phyloP scores from a whole-genome alignment of 164 flowering plant genomes.

The Macadamia integrifolia region DNA sequence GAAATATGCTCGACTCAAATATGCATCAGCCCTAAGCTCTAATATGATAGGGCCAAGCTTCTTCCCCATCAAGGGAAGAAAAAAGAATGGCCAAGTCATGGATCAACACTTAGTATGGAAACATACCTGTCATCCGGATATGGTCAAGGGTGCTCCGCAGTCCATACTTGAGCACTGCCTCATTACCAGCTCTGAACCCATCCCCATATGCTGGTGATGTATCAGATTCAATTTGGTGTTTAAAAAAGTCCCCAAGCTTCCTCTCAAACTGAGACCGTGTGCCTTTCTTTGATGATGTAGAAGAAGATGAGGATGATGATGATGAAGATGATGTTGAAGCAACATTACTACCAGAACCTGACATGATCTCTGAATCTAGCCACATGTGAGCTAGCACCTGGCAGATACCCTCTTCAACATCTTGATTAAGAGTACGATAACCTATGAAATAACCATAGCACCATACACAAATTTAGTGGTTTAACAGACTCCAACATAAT shows the following conservation, averaged over 20 bases:
- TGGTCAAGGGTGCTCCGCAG: constrained; percentile 68
- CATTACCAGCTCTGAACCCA: constrained; percentile 51
- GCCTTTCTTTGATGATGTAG: constrained; percentile 41
- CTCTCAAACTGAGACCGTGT: constrained; percentile 50
- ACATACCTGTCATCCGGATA: constrained; percentile 66
- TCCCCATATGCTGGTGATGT: constrained; percentile 60
- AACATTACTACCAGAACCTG: constrained; percentile 30
- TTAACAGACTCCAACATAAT: neutral
- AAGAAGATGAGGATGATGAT: constrained; percentile 27
- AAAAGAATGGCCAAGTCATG: neutral
- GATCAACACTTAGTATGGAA: constrained; percentile 35
- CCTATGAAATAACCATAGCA: constrained; percentile 36
- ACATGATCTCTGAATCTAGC: constrained; percentile 56
- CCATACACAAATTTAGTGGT: constrained; percentile 1
- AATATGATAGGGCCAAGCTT: constrained; percentile 20
- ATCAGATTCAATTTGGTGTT: constrained; percentile 62
- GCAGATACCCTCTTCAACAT: constrained; percentile 77
- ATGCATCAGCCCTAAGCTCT: constrained; percentile 18
- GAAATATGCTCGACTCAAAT: neutral
- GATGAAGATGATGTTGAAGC: constrained; percentile 31
- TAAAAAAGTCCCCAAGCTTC: constrained; percentile 60
- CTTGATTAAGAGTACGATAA: constrained; percentile 50
- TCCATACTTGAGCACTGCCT: constrained; percentile 70
- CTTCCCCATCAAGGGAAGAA: neutral
- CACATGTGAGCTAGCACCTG: constrained; percentile 72